Conservation (phyloP, 352 stramenopile genomes). For the Phytophthora hybrid region DNA sequence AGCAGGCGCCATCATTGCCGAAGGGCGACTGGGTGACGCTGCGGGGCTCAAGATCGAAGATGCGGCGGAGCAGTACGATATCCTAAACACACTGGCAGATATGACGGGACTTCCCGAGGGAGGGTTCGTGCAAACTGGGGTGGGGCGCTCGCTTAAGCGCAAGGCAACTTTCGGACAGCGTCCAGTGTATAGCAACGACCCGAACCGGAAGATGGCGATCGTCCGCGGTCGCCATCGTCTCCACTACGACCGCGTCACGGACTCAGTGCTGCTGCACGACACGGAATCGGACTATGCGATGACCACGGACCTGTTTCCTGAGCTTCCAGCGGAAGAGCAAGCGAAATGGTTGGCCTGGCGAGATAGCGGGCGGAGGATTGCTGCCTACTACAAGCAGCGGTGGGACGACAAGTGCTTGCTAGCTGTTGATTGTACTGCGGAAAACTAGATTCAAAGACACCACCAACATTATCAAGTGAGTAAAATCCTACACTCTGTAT, state of each 20-base stretch:
- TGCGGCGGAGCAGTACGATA: constrained; percentile 56
- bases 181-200: constrained; percentile 62
- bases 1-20: constrained; percentile 51
- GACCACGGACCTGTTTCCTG: constrained; percentile 45
- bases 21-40: constrained; percentile 51
- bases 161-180: constrained; percentile 23
- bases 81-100: constrained; percentile 69
- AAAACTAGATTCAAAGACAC: not conserved
- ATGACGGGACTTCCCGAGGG: constrained; percentile 58
- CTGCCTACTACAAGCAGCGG: constrained; percentile 55
- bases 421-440: constrained; percentile 17
- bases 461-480: not conserved
- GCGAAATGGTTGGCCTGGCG: constrained; percentile 40
- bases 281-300: constrained; percentile 47
- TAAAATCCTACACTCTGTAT: not conserved
- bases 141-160: constrained; percentile 67
- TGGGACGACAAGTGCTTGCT: constrained; percentile 48
- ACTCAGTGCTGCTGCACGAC: constrained; percentile 57
- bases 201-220: constrained; percentile 52
- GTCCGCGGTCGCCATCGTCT: constrained; percentile 54
- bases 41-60: constrained; percentile 51
- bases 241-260: constrained; percentile 46
- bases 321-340: constrained; percentile 25
- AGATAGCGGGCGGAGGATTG: constrained; percentile 38
- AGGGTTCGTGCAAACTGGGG: constrained; percentile 58